Base-by-base conservation (phyloP, 148 eudicot genomes). In the Silene uniflora region DNA sequence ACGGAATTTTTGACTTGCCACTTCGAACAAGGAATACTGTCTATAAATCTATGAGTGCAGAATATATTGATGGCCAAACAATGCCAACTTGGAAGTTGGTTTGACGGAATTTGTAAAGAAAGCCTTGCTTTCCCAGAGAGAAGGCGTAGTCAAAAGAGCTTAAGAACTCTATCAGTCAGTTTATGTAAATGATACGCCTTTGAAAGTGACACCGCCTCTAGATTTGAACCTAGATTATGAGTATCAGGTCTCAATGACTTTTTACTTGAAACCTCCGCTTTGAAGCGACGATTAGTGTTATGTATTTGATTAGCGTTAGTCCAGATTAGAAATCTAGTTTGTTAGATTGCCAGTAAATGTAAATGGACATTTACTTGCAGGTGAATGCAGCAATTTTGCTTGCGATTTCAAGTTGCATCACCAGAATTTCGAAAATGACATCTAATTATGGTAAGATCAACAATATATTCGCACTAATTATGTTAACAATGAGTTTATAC, bases 111-210 rank as follows among this genome's bases (percentile, higher is more conserved):
- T 61, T 94, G 97, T 86, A 89, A 81, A 88, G 97, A 94, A 75
- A 94, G 98, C 81, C 98, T 94, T 68, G 98, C 98, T 44, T 94
- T 94, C 98, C 71, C 83, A 82, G 63, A 88, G 77, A 76, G 98
- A 94, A 89, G 98, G 98, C 42, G 54, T 94, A 71, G 88, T 94
- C 65, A 83, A 75, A 80, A 86, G 98, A 80, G 98, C 98, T 63
- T 86, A 90, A 81, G 91, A 87, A 69, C 78, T 94, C 24, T 94
- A 94, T 78, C 67, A 69, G 71, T 81, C 92, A 0, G 88, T 82
- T 71, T 89, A 89, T 69, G 66, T 78, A 73, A 80, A 83, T 72
- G 79, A 87, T 76, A 21, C 62, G 52, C 67, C 52, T 47, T 22
- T 14, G 83, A 42, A 76, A 82, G 73, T 71, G 4, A 14, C 58